These are phyloP conservation scores for Sextonia rubra DNA, from an alignment of 164 flowering plant genomes.

Conservation along the genomic window DNA sequence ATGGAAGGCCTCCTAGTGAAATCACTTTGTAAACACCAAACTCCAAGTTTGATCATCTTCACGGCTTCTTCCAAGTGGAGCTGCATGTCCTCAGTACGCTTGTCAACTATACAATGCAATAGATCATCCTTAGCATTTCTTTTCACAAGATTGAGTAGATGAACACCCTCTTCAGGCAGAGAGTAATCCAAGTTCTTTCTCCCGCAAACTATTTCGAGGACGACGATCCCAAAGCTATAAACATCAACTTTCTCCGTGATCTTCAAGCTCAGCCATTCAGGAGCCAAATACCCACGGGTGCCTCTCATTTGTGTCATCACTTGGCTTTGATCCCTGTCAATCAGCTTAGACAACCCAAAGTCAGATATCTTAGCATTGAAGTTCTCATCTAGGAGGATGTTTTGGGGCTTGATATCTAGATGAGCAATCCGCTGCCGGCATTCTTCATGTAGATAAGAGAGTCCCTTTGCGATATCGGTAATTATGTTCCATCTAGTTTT, in stretches of 20 bases:
- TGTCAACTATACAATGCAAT: conserved; percentile 13
- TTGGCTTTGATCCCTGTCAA: conserved; percentile 17
- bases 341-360: conserved; percentile 21
- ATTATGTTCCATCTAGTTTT: conserved; percentile 13
- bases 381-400: conserved; percentile 12
- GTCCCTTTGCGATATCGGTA: conserved; percentile 14
- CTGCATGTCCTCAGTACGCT: conserved; percentile 1
- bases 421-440: conserved; percentile 21
- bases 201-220: conserved; percentile 25
- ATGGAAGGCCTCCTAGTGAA: conserved; percentile 15
- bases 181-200: conserved; percentile 19
- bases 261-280: conserved; percentile 11
- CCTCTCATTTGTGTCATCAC: conserved; percentile 19
- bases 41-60: conserved; percentile 16
- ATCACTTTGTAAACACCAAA: conserved; percentile 20
- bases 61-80: conserved; percentile 2
- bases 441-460: conserved; percentile 25
- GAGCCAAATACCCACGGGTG: conserved; percentile 14
- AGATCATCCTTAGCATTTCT: conserved; percentile 8
- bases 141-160: conserved; percentile 13
- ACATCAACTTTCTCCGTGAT: conserved; percentile 26
- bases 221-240: conserved; percentile 26
- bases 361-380: conserved; percentile 25
- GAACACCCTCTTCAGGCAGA: conserved; percentile 3
- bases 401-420: conserved; percentile 24